Percentiles rank a stretch among this genome's conserved stretches.
Conservation (phyloP, 257 asterid species). For the Petrea volubilis region DNA sequence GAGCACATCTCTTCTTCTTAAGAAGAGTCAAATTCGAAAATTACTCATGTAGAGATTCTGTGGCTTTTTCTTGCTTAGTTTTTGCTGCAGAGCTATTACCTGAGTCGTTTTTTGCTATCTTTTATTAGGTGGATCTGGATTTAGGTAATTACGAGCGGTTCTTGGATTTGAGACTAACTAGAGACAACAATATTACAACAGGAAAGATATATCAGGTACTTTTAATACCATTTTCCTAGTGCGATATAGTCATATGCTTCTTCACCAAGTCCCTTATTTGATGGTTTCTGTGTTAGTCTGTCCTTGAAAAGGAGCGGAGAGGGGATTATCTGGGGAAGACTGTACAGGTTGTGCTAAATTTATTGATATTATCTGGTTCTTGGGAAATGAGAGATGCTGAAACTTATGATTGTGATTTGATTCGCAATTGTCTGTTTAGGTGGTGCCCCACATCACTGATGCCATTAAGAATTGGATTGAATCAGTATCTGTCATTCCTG, state of each 20-base stretch:
- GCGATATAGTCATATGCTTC: conserved; percentile 16
- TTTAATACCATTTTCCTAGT: conserved; percentile 6
- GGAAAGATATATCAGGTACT: conserved; percentile 98
- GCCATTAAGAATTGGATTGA: conserved; percentile 94
- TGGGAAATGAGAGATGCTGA: neutral
- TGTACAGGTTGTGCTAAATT: conserved; percentile 71
- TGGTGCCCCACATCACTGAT: conserved; percentile 95
- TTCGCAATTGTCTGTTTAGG: conserved; percentile 46
- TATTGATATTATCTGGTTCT: conserved; percentile 2
- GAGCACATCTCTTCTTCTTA: neutral
- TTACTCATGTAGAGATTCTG: neutral
- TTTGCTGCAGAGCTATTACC: conserved; percentile 11
- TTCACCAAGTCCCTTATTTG: conserved; percentile 22
- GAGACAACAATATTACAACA: conserved; percentile 94
- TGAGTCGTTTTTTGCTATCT: neutral
- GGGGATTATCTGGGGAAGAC: conserved; percentile 99
- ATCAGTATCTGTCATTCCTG: conserved; percentile 75
- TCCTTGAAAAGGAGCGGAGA: conserved; percentile 87
- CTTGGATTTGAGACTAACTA: conserved; percentile 88
- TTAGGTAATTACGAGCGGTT: conserved; percentile 95
- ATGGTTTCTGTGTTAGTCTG: conserved; percentile 64
- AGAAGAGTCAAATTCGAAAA: neutral
- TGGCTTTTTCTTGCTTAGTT: neutral
- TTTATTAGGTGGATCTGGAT: conserved; percentile 92
- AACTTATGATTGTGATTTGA: neutral